Evolutionary conservation across 2,329 filamentous ascomycete species (phyloP), one percentile per base, ranked within the genome.

Genomic region (Fusarium xylarioides): DNA sequence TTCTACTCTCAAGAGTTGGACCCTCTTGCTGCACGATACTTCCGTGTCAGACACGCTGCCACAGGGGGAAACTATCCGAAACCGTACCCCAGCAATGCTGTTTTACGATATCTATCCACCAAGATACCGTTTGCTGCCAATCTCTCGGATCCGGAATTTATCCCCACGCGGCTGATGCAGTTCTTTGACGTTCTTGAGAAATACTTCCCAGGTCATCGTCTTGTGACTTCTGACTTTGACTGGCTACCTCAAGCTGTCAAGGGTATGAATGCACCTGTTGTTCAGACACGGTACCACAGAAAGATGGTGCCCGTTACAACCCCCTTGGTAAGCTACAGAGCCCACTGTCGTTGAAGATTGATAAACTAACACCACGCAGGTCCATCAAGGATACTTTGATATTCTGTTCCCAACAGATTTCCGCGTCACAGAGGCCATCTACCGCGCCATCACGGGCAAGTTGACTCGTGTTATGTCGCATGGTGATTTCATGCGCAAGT

Each of bases 341-440:
- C 23, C 50, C 35, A 28, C 15, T 38, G 15, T n/a, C 21, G 11
- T 40, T 18, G 23, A 18, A 40, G n/a, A 16, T 53, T 21, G 18
- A 5, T 18, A 49, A 19, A 61, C 67, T 75, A 49, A 77, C 52
- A 30, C 18, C 44, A 7, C 26, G 2, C 18, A 97, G 94, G 94
- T 98, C 53, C 95, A 98, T 81, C 97, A 99, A 85, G 97, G 96
- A 50, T 98, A 97, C 83, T 99, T 99, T 80, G 97, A 99, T 81
- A 98, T 99, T 77, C 91, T 99, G 80, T 99, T 99, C 84, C 96
- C 96, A 1, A 99, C 96, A 16, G 93, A 99, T 82, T 99, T 99
- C 80, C 87, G 89, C 71, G 92, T 97, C 74, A 92, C 96, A 83
- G 95, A 98, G 82, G 91, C 94, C 77, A 91, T 98, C 76, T 99